Conservation (phyloP, 2,329 filamentous ascomycete genomes). For the Xylariomycetidae sp. region DNA sequence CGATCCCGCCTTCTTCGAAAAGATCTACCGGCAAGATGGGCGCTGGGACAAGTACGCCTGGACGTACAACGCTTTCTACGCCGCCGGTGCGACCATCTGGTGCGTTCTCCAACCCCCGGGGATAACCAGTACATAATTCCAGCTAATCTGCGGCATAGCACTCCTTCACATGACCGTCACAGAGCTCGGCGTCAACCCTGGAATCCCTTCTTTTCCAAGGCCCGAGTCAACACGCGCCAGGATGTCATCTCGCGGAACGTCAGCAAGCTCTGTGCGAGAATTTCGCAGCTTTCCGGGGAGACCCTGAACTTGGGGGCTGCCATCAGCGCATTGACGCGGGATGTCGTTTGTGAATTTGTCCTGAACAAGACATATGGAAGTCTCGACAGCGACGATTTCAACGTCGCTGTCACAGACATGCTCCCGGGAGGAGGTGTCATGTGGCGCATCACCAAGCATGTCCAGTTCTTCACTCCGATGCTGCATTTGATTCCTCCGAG, state of each 20-base stretch:
- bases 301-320: slow-evolving; percentile 7
- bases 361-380: slow-evolving; percentile 6
- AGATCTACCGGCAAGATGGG: slow-evolving; percentile 12
- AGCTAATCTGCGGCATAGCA: too few relatives aligned
- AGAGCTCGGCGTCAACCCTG: slow-evolving; percentile 13
- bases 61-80: slow-evolving; percentile 7
- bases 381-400: slow-evolving; percentile 9
- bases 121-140: too few relatives aligned
- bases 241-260: slow-evolving; percentile 7
- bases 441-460: slow-evolving; percentile 4
- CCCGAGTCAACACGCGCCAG: slow-evolving; percentile 9
- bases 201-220: slow-evolving; percentile 17
- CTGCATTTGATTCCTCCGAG: slow-evolving; percentile 13
- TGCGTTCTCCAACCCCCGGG: too few relatives aligned
- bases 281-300: slow-evolving; percentile 1
- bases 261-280: slow-evolving; percentile 4
- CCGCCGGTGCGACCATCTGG: slow-evolving; percentile 9
- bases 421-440: neutral
- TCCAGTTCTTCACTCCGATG: too few relatives aligned
- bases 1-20: slow-evolving; percentile 11
- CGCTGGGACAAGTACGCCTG: slow-evolving; percentile 13
- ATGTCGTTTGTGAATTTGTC: slow-evolving; percentile 8
- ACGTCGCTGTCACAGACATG: slow-evolving; percentile 3
- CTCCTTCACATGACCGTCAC: slow-evolving; percentile 11
- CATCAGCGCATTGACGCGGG: slow-evolving; percentile 6